Conservation (phyloP, 345 rosid genomes). For the Carallia brachiata region DNA sequence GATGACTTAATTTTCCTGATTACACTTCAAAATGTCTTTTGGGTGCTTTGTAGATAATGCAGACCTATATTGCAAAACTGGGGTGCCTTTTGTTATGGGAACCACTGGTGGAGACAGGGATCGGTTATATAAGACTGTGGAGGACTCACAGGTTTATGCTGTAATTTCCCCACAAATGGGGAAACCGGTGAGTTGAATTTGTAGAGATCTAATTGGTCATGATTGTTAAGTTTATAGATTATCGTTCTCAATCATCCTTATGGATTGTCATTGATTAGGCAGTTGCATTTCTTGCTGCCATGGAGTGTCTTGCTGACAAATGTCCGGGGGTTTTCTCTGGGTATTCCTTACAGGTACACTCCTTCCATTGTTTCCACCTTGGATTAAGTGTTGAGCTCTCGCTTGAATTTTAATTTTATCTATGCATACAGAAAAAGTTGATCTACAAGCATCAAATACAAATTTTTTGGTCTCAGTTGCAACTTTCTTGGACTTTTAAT, state of each 20-base stretch:
- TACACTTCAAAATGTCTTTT: neutral
- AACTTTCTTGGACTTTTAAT: too few species aligned
- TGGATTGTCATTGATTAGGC: slow-evolving; percentile 48
- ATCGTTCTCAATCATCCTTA: slow-evolving; percentile 19
- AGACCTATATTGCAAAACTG: slow-evolving; percentile 77
- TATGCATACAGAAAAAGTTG: neutral
- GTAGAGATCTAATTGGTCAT: neutral
- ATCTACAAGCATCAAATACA: too few species aligned
- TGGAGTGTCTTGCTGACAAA: slow-evolving; percentile 95
- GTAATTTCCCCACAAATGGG: slow-evolving; percentile 99
- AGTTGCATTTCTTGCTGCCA: slow-evolving; percentile 95
- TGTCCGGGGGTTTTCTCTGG: slow-evolving; percentile 98
- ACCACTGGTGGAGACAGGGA: slow-evolving; percentile 94
- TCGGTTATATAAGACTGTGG: slow-evolving; percentile 61
- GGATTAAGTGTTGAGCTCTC: neutral
- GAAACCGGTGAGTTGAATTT: slow-evolving; percentile 57
- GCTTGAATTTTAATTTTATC: neutral
- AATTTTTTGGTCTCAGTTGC: too few species aligned
- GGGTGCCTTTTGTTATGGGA: slow-evolving; percentile 97
- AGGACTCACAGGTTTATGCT: slow-evolving; percentile 65
- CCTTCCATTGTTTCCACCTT: neutral
- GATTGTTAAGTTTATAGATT: neutral
- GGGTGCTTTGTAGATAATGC: slow-evolving; percentile 56
- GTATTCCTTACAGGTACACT: slow-evolving; percentile 68
- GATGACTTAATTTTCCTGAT: too few species aligned